Conservation (phyloP, 306 rosid genomes). For the Quercus gilva region DNA sequence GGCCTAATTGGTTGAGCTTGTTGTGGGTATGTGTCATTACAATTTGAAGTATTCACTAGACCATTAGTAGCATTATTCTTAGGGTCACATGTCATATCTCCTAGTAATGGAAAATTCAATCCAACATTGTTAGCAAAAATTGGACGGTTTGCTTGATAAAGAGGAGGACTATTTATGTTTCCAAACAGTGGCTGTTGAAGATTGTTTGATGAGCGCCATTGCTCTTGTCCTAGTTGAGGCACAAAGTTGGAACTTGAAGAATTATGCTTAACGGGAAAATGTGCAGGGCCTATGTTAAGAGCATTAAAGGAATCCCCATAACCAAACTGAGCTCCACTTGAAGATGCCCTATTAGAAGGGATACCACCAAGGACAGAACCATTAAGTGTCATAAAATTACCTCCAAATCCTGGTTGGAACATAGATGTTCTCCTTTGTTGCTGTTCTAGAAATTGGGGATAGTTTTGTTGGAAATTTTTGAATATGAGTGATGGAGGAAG, state of each 20-base stretch:
- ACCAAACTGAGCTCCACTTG: neutral
- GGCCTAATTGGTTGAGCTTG: neutral
- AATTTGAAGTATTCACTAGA: slow-evolving; percentile 5
- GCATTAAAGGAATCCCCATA: neutral
- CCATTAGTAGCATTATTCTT: neutral
- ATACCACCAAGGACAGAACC: neutral
- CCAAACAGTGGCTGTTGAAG: slow-evolving; percentile 12
- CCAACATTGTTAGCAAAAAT: neutral
- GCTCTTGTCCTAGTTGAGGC: neutral
- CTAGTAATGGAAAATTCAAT: neutral
- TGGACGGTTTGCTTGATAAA: neutral
- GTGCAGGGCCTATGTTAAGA: neutral
- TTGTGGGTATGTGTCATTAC: neutral
- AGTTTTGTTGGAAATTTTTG: neutral
- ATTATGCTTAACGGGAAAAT: neutral
- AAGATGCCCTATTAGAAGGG: slow-evolving; percentile 1
- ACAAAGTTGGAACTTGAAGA: neutral
- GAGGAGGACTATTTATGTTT: neutral
- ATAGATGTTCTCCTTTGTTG: slow-evolving; percentile 1
- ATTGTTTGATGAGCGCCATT: neutral
- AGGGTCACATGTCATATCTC: neutral
- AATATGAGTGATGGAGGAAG: slow-evolving; percentile 15
- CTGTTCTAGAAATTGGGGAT: neutral
- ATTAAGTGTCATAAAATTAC: neutral
- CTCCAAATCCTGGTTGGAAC: neutral